phyloP scores from a whole-genome alignment of 306 rosid species.

The Castanea mollissima region DNA sequence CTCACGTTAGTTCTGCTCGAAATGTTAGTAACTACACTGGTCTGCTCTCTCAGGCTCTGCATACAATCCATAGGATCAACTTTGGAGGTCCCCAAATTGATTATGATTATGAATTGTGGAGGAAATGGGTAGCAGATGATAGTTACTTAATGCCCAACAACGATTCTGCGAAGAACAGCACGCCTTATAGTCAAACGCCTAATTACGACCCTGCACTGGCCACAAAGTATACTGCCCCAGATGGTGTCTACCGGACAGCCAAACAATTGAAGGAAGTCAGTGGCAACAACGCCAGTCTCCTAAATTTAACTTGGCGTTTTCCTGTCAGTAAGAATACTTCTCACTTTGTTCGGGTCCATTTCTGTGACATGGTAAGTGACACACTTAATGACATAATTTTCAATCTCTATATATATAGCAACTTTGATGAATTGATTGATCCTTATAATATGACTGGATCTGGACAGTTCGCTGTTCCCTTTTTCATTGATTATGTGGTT shows the following conservation, averaged over 20 bases:
- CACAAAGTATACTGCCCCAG: constrained; percentile 9
- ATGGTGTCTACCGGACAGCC: constrained; percentile 20
- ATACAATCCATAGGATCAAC: too few relatives aligned
- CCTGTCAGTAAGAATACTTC: constrained; percentile 14
- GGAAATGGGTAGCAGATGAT: constrained; percentile 41
- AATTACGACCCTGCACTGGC: background rate
- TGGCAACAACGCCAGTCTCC: rapidly evolving
- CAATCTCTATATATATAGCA: background rate
- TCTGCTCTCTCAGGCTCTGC: too few relatives aligned
- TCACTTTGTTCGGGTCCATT: constrained; percentile 38
- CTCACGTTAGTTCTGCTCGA: too few relatives aligned
- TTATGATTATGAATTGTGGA: background rate
- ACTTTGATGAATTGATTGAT: rapidly evolving
- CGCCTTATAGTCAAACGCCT: rapidly evolving
- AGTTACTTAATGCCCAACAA: background rate
- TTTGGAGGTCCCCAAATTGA: too few relatives aligned
- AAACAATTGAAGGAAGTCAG: background rate
- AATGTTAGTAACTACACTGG: too few relatives aligned
- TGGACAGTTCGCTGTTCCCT: background rate
- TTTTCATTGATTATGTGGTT: constrained; percentile 33
- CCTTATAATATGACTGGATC: rapidly evolving
- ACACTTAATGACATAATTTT: rapidly evolving
- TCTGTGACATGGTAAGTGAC: background rate
- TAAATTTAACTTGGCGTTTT: constrained; percentile 33
- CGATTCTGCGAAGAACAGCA: background rate